A percentile compares a stretch with the other conserved stretches of the same genome.
These are phyloP conservation scores for Macrolepiota fuliginosa DNA, from an alignment of 768 basidiomycete genomes.

Conservation along the genomic window DNA sequence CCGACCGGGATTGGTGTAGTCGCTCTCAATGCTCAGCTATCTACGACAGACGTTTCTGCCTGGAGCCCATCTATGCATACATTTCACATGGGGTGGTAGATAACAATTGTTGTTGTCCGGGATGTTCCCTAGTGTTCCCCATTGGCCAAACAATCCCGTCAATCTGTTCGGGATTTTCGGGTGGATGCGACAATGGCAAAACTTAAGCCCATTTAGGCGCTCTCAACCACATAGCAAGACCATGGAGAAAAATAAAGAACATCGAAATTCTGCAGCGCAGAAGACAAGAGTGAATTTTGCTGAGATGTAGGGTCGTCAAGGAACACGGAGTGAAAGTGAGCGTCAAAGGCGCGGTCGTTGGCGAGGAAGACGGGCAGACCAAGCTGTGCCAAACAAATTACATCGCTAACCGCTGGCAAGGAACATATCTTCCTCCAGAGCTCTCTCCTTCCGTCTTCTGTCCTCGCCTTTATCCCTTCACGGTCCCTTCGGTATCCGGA, in stretches of 20 bases:
- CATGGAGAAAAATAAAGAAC: not conserved
- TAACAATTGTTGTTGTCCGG: not conserved
- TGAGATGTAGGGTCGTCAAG: not conserved
- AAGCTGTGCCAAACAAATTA: slow-evolving; percentile 20
- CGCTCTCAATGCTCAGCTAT: too few species aligned
- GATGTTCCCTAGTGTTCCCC: not conserved
- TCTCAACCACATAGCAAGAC: not conserved
- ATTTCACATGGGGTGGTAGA: not conserved
- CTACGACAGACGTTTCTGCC: too few species aligned
- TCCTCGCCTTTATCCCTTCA: not conserved
- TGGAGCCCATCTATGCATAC: too few species aligned
- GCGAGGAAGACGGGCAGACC: not conserved
- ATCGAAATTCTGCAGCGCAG: not conserved
- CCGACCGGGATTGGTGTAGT: too few species aligned
- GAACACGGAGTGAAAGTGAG: not conserved
- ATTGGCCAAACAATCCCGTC: not conserved
- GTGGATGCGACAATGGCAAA: not conserved
- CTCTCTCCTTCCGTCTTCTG: slow-evolving; percentile 5
- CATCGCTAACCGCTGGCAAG: slow-evolving; percentile 9
- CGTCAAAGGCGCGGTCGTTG: not conserved
- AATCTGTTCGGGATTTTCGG: not conserved
- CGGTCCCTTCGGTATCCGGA: not conserved
- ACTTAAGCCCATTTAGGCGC: not conserved
- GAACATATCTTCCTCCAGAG: slow-evolving; percentile 1
- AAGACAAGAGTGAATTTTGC: not conserved